These are phyloP conservation scores for Phytophthora pisi DNA, from an alignment of 352 stramenopile genomes.

Conservation along the genomic window DNA sequence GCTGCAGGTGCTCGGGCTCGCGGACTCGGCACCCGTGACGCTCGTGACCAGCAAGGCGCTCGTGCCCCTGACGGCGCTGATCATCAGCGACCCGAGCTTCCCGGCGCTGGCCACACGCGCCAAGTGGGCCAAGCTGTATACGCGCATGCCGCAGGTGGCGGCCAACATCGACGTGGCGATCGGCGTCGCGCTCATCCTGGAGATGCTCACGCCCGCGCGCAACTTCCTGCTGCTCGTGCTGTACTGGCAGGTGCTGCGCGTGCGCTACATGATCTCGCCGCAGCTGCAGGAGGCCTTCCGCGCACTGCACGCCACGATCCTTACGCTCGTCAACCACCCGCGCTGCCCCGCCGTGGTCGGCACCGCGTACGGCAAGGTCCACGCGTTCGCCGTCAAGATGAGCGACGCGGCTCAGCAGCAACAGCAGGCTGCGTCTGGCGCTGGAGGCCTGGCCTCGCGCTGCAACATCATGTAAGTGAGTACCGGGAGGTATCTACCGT, in stretches of 20 bases:
- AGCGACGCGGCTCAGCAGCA: constrained; percentile 56
- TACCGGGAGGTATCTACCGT: neutral
- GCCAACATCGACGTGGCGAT: constrained; percentile 87
- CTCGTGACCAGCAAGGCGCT: constrained; percentile 56
- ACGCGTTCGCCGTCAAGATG: constrained; percentile 75
- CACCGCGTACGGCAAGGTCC: constrained; percentile 69
- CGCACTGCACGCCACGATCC: constrained; percentile 64
- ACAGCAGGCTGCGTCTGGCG: constrained; percentile 37
- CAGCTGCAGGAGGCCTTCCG: constrained; percentile 86
- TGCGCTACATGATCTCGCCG: constrained; percentile 92
- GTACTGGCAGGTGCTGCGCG: constrained; percentile 91
- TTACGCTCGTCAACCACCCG: constrained; percentile 68
- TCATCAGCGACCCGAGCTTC: constrained; percentile 73
- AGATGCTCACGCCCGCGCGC: constrained; percentile 82
- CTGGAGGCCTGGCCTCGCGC: constrained; percentile 46
- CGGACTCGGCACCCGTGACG: constrained; percentile 43
- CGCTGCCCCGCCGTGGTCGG: constrained; percentile 65
- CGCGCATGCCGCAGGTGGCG: constrained; percentile 75
- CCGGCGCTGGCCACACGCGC: constrained; percentile 50
- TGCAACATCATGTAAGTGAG: constrained; percentile 73
- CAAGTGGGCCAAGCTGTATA: constrained; percentile 87
- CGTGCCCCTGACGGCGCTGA: constrained; percentile 54
- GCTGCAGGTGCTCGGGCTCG: constrained; percentile 61
- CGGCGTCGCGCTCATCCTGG: constrained; percentile 77
- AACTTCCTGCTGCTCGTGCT: constrained; percentile 89